These are phyloP conservation scores for Silene latifolia DNA, from an alignment of 148 eudicot genomes.

Conservation along the genomic window DNA sequence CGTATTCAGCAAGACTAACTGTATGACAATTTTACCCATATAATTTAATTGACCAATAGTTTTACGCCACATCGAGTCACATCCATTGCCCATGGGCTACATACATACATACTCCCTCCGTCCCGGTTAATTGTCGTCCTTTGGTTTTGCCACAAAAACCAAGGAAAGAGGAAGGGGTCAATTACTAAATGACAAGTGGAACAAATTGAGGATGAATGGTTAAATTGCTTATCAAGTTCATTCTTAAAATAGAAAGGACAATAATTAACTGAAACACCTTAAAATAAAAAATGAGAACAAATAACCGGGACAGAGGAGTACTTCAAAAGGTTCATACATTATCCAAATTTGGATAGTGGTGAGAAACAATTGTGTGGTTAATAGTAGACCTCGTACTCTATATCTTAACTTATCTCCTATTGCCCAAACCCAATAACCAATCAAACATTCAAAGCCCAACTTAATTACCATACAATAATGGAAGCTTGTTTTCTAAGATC, in stretches of 20 bases:
- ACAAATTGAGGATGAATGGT: too few relatives aligned
- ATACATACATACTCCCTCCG: not conserved
- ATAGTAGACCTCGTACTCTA: not conserved
- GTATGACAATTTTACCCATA: too few relatives aligned
- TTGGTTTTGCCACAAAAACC: too few relatives aligned
- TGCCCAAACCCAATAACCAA: not conserved
- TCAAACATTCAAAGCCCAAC: not conserved
- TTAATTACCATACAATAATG: conserved; percentile 22
- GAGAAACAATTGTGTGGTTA: not conserved
- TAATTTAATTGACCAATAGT: not conserved
- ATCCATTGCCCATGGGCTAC: not conserved
- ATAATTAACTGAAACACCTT: too few relatives aligned
- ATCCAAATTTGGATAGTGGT: not conserved
- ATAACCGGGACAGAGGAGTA: too few relatives aligned
- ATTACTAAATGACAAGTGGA: too few relatives aligned
- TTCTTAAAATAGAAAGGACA: too few relatives aligned
- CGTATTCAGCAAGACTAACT: too few relatives aligned
- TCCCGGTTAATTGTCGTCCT: too few relatives aligned
- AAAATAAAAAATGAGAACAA: too few relatives aligned
- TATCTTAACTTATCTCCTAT: not conserved
- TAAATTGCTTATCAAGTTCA: too few relatives aligned
- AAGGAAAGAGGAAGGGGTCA: too few relatives aligned
- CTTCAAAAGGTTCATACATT: not conserved
- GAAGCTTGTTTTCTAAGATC: conserved; percentile 76
- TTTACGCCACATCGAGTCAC: not conserved